A percentile compares a stretch with the other conserved stretches of the same genome.
Conservation (phyloP, 2,329 filamentous ascomycete species). For the Fusarium drepaniforme region DNA sequence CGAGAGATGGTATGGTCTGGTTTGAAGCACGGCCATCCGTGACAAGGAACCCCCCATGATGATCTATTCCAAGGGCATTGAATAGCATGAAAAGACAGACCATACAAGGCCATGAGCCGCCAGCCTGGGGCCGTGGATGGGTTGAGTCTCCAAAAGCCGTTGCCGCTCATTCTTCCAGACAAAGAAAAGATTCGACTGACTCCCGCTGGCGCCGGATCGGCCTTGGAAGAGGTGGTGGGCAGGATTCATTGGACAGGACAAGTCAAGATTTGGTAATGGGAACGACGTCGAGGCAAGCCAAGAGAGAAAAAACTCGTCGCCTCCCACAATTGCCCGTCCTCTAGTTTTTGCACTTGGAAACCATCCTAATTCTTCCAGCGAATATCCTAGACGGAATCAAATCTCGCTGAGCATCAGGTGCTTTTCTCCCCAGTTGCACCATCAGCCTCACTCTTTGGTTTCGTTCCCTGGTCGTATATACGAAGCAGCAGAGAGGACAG, state of each 20-base stretch:
- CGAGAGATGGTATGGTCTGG: background rate
- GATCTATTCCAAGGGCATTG: conserved; percentile 2
- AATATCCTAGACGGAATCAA: background rate
- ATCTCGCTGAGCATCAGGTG: conserved; percentile 24
- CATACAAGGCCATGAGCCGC: conserved; percentile 33
- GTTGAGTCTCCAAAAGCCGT: conserved; percentile 18
- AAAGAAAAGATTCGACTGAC: conserved; percentile 26
- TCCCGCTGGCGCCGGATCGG: conserved; percentile 39
- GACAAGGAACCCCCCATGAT: conserved; percentile 10
- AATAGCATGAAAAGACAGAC: conserved; percentile 1
- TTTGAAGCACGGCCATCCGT: conserved; percentile 16
- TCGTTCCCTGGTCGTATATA: conserved; percentile 28
- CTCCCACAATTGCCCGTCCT: conserved; percentile 14
- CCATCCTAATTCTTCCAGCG: background rate
- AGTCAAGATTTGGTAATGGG: conserved; percentile 53
- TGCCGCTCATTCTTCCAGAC: conserved; percentile 29
- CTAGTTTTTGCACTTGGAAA: conserved; percentile 24
- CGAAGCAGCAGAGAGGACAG: background rate
- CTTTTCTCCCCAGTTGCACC: conserved; percentile 19
- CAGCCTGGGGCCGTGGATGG: conserved; percentile 20
- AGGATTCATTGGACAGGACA: conserved; percentile 46
- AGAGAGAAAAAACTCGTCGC: conserved; percentile 33
- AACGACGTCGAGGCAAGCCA: conserved; percentile 46
- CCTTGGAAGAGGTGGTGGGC: conserved; percentile 30
- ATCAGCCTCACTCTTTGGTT: conserved; percentile 13